Evolutionary conservation across 495 filamentous ascomycete species (phyloP).

Genomic region (Zalerion maritima): DNA sequence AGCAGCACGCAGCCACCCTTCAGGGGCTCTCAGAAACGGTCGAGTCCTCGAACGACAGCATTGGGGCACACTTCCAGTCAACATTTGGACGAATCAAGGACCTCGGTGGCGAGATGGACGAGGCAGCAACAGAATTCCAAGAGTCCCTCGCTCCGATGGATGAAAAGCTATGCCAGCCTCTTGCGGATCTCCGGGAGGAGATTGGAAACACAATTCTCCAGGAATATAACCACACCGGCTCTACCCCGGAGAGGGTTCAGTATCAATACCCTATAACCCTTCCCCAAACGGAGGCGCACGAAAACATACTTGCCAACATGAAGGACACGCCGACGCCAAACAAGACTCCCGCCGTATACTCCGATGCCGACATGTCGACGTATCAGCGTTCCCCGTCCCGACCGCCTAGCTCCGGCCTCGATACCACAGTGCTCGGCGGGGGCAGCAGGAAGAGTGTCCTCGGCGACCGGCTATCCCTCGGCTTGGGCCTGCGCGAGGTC

Average conservation of each 20-base stretch:
- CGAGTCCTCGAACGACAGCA: constrained; percentile 51
- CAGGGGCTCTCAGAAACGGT: constrained; percentile 45
- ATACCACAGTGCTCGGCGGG: constrained; percentile 4
- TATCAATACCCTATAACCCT: constrained; percentile 66
- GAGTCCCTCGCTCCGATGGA: constrained; percentile 43
- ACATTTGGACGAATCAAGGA: constrained; percentile 45
- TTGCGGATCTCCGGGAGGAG: constrained; percentile 49
- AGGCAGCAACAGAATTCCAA: constrained; percentile 36
- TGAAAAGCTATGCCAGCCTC: constrained; percentile 47
- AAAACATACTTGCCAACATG: constrained; percentile 45
- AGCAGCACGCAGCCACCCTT: constrained; percentile 46
- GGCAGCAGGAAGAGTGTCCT: constrained; percentile 1
- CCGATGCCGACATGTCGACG: constrained; percentile 15
- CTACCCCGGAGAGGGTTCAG: constrained; percentile 62
- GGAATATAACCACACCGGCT: constrained; percentile 72
- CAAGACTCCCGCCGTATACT: constrained; percentile 18
- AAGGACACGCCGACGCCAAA: constrained; percentile 21
- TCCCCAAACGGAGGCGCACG: constrained; percentile 62
- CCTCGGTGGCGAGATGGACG: constrained; percentile 47
- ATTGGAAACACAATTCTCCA: constrained; percentile 46
- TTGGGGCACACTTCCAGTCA: constrained; percentile 48
- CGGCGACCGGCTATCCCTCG: constrained; percentile 7
- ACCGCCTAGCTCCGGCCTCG: constrained; percentile 10
- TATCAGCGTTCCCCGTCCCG: constrained; percentile 13
- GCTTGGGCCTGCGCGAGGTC: constrained; percentile 28